Percentiles rank a stretch among this genome's conserved stretches.
Evolutionary conservation across 1,284 basidiomycete species (phyloP).

Genomic region (Sporisorium scitamineum): DNA sequence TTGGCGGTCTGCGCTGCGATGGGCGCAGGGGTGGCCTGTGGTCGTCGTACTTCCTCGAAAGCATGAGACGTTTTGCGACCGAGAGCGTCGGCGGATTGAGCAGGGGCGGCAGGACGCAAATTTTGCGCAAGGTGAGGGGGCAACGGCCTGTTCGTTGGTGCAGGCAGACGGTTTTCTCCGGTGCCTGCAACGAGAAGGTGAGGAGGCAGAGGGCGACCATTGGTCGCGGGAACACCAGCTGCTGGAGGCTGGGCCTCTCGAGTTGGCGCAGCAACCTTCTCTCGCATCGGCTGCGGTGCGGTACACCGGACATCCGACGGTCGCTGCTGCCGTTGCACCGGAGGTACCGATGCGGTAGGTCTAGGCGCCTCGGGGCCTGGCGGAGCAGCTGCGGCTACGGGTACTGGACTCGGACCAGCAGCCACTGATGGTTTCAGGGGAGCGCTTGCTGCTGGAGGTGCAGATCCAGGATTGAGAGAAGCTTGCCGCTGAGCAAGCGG

Average conservation of each 20-base stretch:
- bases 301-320: not conserved
- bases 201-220: slow-evolving; percentile 37
- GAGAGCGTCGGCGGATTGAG: slow-evolving; percentile 2
- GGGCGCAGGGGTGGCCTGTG: slow-evolving; percentile 4
- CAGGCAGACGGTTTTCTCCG: slow-evolving; percentile 19
- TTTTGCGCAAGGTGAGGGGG: slow-evolving; percentile 56
- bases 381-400: slow-evolving; percentile 10
- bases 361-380: slow-evolving; percentile 11
- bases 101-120: slow-evolving; percentile 25
- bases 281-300: slow-evolving; percentile 6
- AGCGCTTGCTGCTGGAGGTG: slow-evolving; percentile 17
- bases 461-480: slow-evolving; percentile 47
- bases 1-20: not conserved
- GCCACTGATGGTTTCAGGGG: slow-evolving; percentile 11
- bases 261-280: not conserved
- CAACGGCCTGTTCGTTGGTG: slow-evolving; percentile 27
- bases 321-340: slow-evolving; percentile 7
- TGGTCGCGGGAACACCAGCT: slow-evolving; percentile 2
- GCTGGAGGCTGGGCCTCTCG: slow-evolving; percentile 7
- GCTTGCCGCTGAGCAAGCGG: slow-evolving; percentile 62
- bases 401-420: slow-evolving; percentile 19
- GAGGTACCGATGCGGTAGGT: slow-evolving; percentile 12
- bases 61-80: slow-evolving; percentile 38
- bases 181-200: slow-evolving; percentile 33
- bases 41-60: slow-evolving; percentile 25